Evolutionary conservation across 495 filamentous ascomycete genomes (phyloP), one percentile per base, ranked within the genome.

Genomic region (Trichodelitschia bisporula): DNA sequence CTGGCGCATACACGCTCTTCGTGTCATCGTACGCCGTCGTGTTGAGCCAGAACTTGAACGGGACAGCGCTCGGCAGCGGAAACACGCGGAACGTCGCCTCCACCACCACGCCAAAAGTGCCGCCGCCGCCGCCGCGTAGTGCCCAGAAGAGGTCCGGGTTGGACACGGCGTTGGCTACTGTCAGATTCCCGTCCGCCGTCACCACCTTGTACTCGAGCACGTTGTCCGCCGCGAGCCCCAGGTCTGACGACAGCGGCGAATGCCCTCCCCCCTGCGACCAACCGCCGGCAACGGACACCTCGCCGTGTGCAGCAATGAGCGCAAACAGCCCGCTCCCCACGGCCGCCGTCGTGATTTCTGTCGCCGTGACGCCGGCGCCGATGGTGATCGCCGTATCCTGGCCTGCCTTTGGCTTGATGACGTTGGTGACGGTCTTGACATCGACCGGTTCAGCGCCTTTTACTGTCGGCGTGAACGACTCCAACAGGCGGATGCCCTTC

Each of bases 221-320:
- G 17, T 33, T 33, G 21, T 33, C 31, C 5, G 31, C 20, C 6
- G 8, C 31, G 8, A 33, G 8, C 23, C 31, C 31, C n/a, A 9
- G 29, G 4, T 4, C 9, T 11, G 23, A 5, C 4, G 31, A 33
- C 12, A 27, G 5, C 11, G 20, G 21, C 8, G 23, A 20, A 18
- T 33, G 31, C 4, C 31, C 31, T 4, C 31, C 31, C 4, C 20
- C 31, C n/a, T 9, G 35, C 16, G 37, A 41, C 5, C 41, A 41
- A 15, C 41, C 41, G 18, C 41, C 41, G 14, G 37, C 34, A 12
- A 44, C 36, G 3, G 38, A 38, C 3, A 44, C 41, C 4, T 38
- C 41, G 5, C 26, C 32, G 25, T 39, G 36, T 2, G 26, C 24
- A 1, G 36, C 40, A 4, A 27, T 36, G 6, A 42, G 36, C 9